Conservation (phyloP, 2,329 filamentous ascomycete species). For the Cytospora paraplurivora region DNA sequence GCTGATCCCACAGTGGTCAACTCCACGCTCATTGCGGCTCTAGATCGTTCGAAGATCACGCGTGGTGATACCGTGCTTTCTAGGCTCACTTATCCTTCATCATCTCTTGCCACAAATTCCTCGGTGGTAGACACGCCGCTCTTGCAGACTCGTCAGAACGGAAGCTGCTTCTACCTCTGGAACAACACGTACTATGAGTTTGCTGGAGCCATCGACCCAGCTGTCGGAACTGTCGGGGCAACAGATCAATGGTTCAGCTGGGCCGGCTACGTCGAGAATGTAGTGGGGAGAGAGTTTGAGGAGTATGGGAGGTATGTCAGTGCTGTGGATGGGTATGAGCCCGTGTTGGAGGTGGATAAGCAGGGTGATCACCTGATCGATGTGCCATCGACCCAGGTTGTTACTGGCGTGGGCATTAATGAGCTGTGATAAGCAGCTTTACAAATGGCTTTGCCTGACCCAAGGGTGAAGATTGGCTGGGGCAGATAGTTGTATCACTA, state of each 20-base stretch:
- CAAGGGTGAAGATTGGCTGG: no score
- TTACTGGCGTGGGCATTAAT: background rate
- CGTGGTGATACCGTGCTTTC: constrained; percentile 2
- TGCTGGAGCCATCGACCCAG: constrained; percentile 11
- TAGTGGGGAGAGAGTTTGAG: background rate
- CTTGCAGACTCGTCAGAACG: constrained; percentile 2
- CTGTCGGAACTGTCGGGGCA: background rate
- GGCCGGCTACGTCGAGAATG: background rate
- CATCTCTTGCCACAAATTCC: background rate
- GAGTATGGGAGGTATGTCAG: constrained; percentile 12
- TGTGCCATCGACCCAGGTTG: background rate
- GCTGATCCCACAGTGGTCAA: background rate
- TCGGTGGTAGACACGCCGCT: background rate
- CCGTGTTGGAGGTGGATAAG: background rate
- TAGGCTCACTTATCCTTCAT: background rate
- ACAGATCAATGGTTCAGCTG: constrained; percentile 6
- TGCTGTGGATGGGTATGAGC: constrained; percentile 12
- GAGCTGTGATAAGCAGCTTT: background rate
- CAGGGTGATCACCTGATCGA: background rate
- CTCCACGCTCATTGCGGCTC: constrained; percentile 1
- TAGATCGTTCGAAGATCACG: constrained; percentile 8
- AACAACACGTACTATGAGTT: constrained; percentile 16
- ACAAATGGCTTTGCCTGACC: no score
- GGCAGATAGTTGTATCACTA: background rate
- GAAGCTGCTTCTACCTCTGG: constrained; percentile 14